Percentiles rank a stretch among this genome's conserved stretches.
Conservation (phyloP, 2,329 filamentous ascomycete genomes). For the Aspergillus pseudotamarii region DNA sequence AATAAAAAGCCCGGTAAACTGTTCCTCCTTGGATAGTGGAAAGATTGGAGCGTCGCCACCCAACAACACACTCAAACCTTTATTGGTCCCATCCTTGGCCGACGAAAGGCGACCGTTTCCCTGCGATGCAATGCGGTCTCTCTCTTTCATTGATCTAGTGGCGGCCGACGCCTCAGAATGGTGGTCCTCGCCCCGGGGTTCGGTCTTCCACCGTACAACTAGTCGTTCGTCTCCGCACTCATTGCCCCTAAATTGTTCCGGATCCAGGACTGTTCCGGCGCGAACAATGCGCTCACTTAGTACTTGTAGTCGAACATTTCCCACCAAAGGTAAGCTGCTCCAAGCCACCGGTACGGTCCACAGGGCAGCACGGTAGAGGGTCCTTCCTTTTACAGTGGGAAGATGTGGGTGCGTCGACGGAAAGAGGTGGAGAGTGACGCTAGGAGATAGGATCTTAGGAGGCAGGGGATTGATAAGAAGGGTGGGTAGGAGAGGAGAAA, state of each 20-base stretch:
- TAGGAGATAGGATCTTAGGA: conserved; percentile 63
- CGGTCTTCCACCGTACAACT: conserved; percentile 85
- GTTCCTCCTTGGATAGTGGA: conserved; percentile 63
- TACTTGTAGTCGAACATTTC: conserved; percentile 86
- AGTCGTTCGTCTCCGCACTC: conserved; percentile 68
- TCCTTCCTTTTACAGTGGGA: conserved; percentile 85
- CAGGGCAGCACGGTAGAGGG: conserved; percentile 88
- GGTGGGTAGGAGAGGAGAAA: conserved; percentile 65
- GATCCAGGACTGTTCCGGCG: conserved; percentile 45
- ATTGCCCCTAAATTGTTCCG: conserved; percentile 35
- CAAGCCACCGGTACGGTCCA: conserved; percentile 97
- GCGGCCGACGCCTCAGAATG: conserved; percentile 11
- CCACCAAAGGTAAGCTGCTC: conserved; percentile 87
- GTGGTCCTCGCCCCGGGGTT: conserved; percentile 38
- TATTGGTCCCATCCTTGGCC: conserved; percentile 38
- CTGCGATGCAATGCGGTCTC: background rate
- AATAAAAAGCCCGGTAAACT: conserved; percentile 89
- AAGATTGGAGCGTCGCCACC: conserved; percentile 56
- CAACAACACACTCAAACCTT: conserved; percentile 50
- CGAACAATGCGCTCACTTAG: conserved; percentile 86
- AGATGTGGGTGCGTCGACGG: conserved; percentile 67
- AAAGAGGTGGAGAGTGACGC: conserved; percentile 65
- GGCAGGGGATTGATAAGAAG: conserved; percentile 64
- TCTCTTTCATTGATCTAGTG: background rate
- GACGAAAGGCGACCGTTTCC: conserved; percentile 21